Conservation (phyloP, 176 grass and related monocot species). For the Eragrostis nindensis region DNA sequence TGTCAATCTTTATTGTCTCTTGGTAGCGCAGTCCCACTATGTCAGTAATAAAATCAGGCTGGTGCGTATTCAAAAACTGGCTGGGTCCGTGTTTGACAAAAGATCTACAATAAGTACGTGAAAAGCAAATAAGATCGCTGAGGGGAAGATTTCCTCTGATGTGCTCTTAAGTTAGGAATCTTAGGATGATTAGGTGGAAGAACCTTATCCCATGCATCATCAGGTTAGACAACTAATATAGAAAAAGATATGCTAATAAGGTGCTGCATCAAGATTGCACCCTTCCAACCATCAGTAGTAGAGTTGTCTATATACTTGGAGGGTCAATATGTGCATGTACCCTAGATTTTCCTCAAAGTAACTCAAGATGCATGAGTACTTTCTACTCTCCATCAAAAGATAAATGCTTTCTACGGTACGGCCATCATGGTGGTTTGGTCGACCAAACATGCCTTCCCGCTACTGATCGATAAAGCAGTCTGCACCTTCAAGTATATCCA, state of each 20-base stretch:
- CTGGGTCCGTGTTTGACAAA: neutral
- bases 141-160: too few relatives aligned
- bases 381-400: neutral
- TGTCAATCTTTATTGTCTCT: too few relatives aligned
- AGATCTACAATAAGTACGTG: neutral
- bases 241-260: too few relatives aligned
- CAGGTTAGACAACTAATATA: too few relatives aligned
- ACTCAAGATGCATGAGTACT: neutral
- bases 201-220: too few relatives aligned
- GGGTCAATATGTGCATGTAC: neutral
- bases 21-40: neutral
- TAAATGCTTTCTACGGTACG: neutral
- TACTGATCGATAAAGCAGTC: slow-evolving; percentile 12
- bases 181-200: too few relatives aligned
- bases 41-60: neutral
- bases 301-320: neutral
- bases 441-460: neutral
- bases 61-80: neutral
- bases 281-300: neutral
- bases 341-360: neutral
- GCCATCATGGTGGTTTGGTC: slow-evolving; percentile 13
- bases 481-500: slow-evolving; percentile 36
- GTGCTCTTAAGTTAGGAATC: neutral
- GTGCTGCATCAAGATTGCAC: neutral
- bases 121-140: neutral